Base-by-base conservation (phyloP, 176 grass and related monocot genomes). In the Luzula sylvatica region DNA sequence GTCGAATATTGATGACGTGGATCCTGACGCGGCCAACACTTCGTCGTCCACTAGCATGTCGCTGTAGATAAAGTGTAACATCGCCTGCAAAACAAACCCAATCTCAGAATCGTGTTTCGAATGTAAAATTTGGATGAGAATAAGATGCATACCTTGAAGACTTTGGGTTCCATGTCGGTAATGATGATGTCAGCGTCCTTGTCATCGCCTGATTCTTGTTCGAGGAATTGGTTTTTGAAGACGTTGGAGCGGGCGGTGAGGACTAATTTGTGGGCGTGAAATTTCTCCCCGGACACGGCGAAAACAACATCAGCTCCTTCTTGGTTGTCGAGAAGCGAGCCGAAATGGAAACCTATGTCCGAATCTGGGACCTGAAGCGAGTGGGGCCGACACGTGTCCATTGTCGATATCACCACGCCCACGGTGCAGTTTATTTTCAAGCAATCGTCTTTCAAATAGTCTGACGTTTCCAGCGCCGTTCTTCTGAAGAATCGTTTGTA, bases 391-490 rank as follows among this genome's bases (percentile, higher is more conserved):
- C 79, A 87, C 43, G 67, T 68, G 42, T 87, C 83, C 83, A 83
- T 81, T 46, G 65, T 75, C 38, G 83, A 83, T 56, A 83, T 62
- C 42, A 87, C 88, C 55, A 87, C 79, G 20, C 83, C 79, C 72
- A 94, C 83, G 53, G 83, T 94, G 26, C 88, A 94, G 63, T 87
- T 87, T 67, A 94, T 94, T 67, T 94, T 94, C 69, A 94, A 70
- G 76, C 88, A 87, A 69, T 94, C 88, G 17, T 87, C 79, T 71
- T 87, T 87, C 25, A 94, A 65, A 68, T 80, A 94, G 46, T 87
- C 83, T 51, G 88, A 94, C 50, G 46, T 74, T 72, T 94, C 88
- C 47, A 94, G 83, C 19, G 61, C 66, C 52, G 72, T 66, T 32
- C 76, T 75, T 18, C 79, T 61, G 55, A 81, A 95, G 67, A 95